Conservation (phyloP, 176 grass and related monocot genomes). For the Alloteropsis semialata region DNA sequence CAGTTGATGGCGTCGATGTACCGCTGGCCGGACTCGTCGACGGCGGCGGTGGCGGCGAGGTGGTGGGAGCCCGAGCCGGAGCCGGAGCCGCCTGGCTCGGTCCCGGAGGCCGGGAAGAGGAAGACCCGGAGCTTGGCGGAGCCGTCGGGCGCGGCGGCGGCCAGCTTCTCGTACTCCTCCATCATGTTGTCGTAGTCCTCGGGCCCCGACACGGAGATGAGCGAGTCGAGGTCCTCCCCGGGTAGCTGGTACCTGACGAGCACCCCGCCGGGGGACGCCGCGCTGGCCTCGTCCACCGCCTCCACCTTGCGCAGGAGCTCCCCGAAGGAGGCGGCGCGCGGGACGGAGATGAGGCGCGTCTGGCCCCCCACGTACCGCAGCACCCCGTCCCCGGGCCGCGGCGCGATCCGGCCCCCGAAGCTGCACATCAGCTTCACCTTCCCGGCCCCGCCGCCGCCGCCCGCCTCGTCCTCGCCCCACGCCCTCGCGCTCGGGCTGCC, state of each 20-base stretch:
- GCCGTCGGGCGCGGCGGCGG: constrained; percentile 46
- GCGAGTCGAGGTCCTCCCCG: constrained; percentile 84
- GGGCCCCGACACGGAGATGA: constrained; percentile 59
- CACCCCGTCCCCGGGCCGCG: constrained; percentile 49
- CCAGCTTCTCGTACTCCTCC: constrained; percentile 92
- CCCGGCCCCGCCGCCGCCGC: background rate
- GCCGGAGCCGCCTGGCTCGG: background rate
- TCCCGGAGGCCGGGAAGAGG: constrained; percentile 62
- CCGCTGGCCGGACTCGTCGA: constrained; percentile 54
- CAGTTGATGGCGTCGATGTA: constrained; percentile 85
- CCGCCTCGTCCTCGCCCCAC: constrained; percentile 6
- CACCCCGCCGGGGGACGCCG: background rate
- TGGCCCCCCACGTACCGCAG: constrained; percentile 80
- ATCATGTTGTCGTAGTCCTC: constrained; percentile 93
- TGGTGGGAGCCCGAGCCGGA: constrained; percentile 1
- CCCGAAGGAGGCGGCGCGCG: constrained; percentile 46
- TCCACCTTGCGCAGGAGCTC: constrained; percentile 67
- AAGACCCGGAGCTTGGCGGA: constrained; percentile 86
- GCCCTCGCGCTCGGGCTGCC: constrained; percentile 35
- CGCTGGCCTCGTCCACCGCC: constrained; percentile 25
- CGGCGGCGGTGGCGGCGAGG: background rate
- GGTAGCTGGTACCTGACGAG: constrained; percentile 84
- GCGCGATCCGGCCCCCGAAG: constrained; percentile 73
- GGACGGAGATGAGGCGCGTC: constrained; percentile 72
- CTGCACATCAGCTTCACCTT: constrained; percentile 92